phyloP scores from a whole-genome alignment of 352 stramenopile species.

The Phytophthora crassamura region DNA sequence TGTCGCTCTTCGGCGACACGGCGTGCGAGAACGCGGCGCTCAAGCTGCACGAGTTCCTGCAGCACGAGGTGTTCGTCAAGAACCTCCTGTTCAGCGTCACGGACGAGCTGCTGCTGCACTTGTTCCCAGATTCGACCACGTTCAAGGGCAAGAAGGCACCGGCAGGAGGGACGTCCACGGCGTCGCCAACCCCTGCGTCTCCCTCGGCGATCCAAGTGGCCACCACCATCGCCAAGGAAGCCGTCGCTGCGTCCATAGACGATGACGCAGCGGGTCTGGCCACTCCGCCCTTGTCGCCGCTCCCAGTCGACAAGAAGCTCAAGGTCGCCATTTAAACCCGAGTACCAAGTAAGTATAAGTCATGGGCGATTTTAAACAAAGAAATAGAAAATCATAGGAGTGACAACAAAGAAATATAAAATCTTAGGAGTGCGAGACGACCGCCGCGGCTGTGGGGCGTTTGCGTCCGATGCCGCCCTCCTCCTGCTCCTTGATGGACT shows the following conservation, averaged over 20 bases:
- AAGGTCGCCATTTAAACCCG: slow-evolving; percentile 24
- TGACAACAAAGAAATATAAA: slow-evolving; percentile 27
- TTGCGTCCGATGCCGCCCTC: slow-evolving; percentile 58
- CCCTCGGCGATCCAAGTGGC: slow-evolving; percentile 26
- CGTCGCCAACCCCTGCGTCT: slow-evolving; percentile 7
- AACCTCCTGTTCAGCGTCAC: slow-evolving; percentile 84
- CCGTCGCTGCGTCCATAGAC: slow-evolving; percentile 34
- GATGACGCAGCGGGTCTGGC: slow-evolving; percentile 14
- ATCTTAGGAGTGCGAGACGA: slow-evolving; percentile 35
- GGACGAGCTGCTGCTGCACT: slow-evolving; percentile 76
- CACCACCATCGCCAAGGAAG: slow-evolving; percentile 25
- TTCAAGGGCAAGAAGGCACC: slow-evolving; percentile 51
- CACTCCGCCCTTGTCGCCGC: slow-evolving; percentile 19
- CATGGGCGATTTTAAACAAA: slow-evolving; percentile 1
- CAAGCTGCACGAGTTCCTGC: slow-evolving; percentile 89
- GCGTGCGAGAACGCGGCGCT: slow-evolving; percentile 76
- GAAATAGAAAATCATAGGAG: slow-evolving; percentile 28
- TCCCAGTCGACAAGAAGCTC: slow-evolving; percentile 21
- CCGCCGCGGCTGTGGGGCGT: slow-evolving; percentile 50
- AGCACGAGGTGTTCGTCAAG: slow-evolving; percentile 90
- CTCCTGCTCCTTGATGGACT: slow-evolving; percentile 82
- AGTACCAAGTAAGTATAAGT: slow-evolving; percentile 16
- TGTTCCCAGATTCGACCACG: slow-evolving; percentile 72
- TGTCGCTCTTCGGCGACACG: slow-evolving; percentile 82
- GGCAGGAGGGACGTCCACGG: slow-evolving; percentile 1